A percentile compares a stretch with the other conserved stretches of the same genome.
Conservation (phyloP, 495 filamentous ascomycete species). For the Aspergillus homomorphus region DNA sequence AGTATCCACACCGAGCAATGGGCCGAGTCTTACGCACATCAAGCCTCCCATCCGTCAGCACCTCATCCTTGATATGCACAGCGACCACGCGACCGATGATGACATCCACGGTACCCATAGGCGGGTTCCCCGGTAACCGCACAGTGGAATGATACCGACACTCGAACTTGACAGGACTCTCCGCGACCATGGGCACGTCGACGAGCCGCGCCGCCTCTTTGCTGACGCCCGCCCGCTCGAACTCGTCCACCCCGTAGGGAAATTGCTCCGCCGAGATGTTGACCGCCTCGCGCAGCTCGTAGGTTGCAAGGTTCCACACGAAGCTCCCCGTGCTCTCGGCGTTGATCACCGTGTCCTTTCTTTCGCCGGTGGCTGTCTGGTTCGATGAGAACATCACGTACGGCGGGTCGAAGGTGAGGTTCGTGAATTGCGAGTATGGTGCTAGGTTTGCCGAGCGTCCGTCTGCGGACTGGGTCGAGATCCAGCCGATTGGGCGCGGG, state of each 20-base stretch:
- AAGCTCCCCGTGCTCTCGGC: conserved; percentile 51
- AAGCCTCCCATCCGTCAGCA: conserved; percentile 47
- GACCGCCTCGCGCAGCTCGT: conserved; percentile 48
- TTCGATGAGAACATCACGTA: conserved; percentile 57
- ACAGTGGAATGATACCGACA: conserved; percentile 52
- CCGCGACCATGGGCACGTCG: conserved; percentile 48
- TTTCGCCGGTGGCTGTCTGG: conserved; percentile 36
- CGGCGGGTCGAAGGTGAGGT: conserved; percentile 58
- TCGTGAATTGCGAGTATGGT: conserved; percentile 58
- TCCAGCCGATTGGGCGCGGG: conserved; percentile 48
- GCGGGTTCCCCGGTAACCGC: conserved; percentile 49
- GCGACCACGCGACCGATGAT: conserved; percentile 56
- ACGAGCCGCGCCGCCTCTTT: conserved; percentile 41
- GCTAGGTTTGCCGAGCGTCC: conserved; percentile 46
- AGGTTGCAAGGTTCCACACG: conserved; percentile 58
- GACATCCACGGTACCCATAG: conserved; percentile 52
- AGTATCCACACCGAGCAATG: conserved; percentile 59
- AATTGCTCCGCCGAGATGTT: conserved; percentile 48
- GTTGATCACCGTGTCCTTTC: conserved; percentile 55
- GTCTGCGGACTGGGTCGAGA: conserved; percentile 33
- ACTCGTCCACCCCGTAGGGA: conserved; percentile 50
- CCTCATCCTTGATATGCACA: conserved; percentile 52
- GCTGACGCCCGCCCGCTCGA: conserved; percentile 42
- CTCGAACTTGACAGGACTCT: conserved; percentile 55
- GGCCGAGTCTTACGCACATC: conserved; percentile 54